A percentile compares a stretch with the other conserved stretches of the same genome.
Conservation (phyloP, 768 basidiomycete genomes). For the Mycena indigotica region DNA sequence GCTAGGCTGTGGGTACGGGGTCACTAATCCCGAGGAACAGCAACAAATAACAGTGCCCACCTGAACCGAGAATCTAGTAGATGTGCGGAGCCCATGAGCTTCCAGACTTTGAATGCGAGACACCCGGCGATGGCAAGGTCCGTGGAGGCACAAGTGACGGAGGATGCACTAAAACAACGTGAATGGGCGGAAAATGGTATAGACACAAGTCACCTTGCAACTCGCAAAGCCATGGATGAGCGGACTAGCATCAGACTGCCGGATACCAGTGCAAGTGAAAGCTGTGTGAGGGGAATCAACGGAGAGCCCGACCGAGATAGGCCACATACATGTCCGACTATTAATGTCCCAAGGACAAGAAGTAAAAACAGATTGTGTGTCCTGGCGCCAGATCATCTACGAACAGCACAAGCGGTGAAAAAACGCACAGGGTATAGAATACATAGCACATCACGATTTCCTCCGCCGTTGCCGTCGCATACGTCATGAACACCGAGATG, state of each 20-base stretch:
- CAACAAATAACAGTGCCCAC: too few species aligned
- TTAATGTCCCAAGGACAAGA: background rate
- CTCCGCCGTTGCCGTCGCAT: background rate
- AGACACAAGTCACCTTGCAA: too few species aligned
- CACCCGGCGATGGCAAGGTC: background rate
- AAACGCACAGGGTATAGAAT: background rate
- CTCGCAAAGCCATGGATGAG: too few species aligned
- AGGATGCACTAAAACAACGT: background rate
- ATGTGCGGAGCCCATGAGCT: background rate
- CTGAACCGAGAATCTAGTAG: background rate
- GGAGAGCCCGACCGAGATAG: too few species aligned
- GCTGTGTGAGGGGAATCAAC: background rate
- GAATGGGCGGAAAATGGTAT: too few species aligned
- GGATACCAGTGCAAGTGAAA: background rate
- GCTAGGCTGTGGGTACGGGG: background rate
- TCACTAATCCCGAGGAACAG: too few species aligned
- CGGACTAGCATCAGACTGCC: background rate
- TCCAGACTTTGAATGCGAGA: background rate
- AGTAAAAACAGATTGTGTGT: background rate
- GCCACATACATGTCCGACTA: background rate
- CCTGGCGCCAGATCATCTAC: background rate
- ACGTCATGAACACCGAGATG: background rate
- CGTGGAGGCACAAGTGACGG: background rate
- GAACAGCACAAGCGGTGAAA: background rate
- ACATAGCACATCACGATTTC: background rate